These are phyloP conservation scores for Aspergillus fischeri DNA, from an alignment of 2,329 filamentous ascomycete species.

Conservation along the genomic window DNA sequence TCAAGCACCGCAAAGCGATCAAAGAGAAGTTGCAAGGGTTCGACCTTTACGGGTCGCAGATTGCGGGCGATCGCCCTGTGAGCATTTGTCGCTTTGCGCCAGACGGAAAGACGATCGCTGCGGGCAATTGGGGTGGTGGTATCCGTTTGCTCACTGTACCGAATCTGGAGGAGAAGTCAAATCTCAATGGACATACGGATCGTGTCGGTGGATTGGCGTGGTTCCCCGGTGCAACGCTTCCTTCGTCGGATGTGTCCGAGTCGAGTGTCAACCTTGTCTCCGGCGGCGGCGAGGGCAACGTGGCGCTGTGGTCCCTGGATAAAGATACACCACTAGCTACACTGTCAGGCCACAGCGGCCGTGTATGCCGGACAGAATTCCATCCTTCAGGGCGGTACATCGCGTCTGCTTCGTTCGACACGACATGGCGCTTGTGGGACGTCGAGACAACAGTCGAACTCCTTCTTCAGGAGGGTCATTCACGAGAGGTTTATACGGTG, in stretches of 20 bases:
- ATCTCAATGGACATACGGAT: slow-evolving; percentile 78
- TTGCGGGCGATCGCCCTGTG: slow-evolving; percentile 82
- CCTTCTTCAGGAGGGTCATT: slow-evolving; percentile 88
- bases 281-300: slow-evolving; percentile 79
- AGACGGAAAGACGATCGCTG: slow-evolving; percentile 75
- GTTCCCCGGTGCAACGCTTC: slow-evolving; percentile 76
- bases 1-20: slow-evolving; percentile 84
- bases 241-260: slow-evolving; percentile 65
- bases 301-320: slow-evolving; percentile 86
- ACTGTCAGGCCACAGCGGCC: slow-evolving; percentile 75
- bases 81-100: slow-evolving; percentile 91
- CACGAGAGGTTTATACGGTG: slow-evolving; percentile 84
- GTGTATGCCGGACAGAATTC: slow-evolving; percentile 89
- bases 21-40: slow-evolving; percentile 79
- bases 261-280: slow-evolving; percentile 80
- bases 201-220: slow-evolving; percentile 88
- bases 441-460: slow-evolving; percentile 80
- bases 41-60: slow-evolving; percentile 90
- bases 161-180: slow-evolving; percentile 70
- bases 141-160: slow-evolving; percentile 84
- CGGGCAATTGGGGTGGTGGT: slow-evolving; percentile 88
- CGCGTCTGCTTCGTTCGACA: slow-evolving; percentile 91
- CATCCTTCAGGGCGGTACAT: slow-evolving; percentile 88
- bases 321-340: slow-evolving; percentile 82
- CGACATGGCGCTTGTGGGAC: slow-evolving; percentile 96